A percentile compares a stretch with the other conserved stretches of the same genome.
Conservation (phyloP, 805 yeast species). For the Candida pseudofarinosa region DNA sequence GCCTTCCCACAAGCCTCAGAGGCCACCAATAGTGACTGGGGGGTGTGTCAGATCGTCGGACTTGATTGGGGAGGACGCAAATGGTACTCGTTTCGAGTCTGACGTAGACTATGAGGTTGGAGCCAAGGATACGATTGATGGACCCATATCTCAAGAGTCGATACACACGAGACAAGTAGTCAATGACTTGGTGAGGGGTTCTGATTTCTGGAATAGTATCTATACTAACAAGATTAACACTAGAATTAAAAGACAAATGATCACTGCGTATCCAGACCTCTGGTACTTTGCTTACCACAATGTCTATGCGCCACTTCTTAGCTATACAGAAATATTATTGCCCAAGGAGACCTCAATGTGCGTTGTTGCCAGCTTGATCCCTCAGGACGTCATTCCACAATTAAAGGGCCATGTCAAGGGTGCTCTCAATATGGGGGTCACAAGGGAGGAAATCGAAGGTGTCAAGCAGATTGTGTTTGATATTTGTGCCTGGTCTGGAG, state of each 20-base stretch:
- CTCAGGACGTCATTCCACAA: conserved; percentile 92
- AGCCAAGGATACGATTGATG: conserved; percentile 36
- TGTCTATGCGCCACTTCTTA: conserved; percentile 75
- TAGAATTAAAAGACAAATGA: conserved; percentile 65
- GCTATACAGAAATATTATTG: conserved; percentile 57
- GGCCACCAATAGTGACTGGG: conserved; percentile 27
- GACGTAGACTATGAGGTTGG: conserved; percentile 9
- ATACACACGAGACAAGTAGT: conserved; percentile 25
- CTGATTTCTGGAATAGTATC: conserved; percentile 64
- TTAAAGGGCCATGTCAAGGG: conserved; percentile 88
- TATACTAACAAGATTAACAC: conserved; percentile 67
- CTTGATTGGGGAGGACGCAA: conserved; percentile 35
- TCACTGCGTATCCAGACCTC: conserved; percentile 78
- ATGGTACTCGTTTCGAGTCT: conserved; percentile 34
- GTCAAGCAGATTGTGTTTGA: conserved; percentile 60
- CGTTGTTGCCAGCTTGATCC: conserved; percentile 74
- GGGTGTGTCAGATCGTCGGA: conserved; percentile 35
- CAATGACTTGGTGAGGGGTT: conserved; percentile 46
- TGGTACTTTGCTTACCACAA: conserved; percentile 68
- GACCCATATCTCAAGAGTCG: conserved; percentile 32
- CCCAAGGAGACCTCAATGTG: conserved; percentile 73
- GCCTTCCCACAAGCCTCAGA: conserved; percentile 21
- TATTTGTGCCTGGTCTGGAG: conserved; percentile 71
- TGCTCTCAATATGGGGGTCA: conserved; percentile 74
- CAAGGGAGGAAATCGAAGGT: conserved; percentile 56